phyloP scores from a whole-genome alignment of 305 asterid genomes.

The Fraxinus paxiana region DNA sequence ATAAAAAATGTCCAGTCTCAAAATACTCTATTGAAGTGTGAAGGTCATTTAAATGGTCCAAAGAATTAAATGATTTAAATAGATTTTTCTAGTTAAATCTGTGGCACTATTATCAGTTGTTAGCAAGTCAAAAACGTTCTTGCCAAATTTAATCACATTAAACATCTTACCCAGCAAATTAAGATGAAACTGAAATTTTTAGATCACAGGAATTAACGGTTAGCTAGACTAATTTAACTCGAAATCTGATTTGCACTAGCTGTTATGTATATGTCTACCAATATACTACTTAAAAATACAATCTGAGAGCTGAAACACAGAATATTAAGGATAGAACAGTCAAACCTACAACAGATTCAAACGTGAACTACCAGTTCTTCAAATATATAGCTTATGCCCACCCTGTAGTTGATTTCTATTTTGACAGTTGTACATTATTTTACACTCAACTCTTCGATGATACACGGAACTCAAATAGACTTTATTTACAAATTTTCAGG shows the following conservation, averaged over 20 bases:
- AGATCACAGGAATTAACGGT: neutral
- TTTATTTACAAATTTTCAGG: neutral
- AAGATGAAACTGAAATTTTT: neutral
- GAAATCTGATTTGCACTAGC: neutral
- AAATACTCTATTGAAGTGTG: neutral
- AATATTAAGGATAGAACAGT: neutral
- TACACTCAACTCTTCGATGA: neutral
- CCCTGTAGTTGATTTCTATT: neutral
- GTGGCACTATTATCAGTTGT: neutral
- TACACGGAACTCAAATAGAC: neutral
- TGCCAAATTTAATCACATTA: neutral
- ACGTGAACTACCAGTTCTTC: neutral
- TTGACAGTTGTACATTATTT: neutral
- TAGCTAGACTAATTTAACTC: neutral
- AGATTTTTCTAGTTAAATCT: neutral
- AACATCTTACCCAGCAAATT: neutral
- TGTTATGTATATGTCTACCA: neutral
- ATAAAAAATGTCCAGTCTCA: neutral
- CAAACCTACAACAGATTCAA: neutral
- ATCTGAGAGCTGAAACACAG: neutral
- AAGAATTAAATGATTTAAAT: neutral
- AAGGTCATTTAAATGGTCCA: constrained; percentile 2
- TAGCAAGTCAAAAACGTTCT: neutral
- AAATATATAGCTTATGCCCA: neutral
- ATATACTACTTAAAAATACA: neutral